These are phyloP conservation scores for Pontederia crassipes DNA, from an alignment of 176 grass and related monocot species.

Conservation along the genomic window DNA sequence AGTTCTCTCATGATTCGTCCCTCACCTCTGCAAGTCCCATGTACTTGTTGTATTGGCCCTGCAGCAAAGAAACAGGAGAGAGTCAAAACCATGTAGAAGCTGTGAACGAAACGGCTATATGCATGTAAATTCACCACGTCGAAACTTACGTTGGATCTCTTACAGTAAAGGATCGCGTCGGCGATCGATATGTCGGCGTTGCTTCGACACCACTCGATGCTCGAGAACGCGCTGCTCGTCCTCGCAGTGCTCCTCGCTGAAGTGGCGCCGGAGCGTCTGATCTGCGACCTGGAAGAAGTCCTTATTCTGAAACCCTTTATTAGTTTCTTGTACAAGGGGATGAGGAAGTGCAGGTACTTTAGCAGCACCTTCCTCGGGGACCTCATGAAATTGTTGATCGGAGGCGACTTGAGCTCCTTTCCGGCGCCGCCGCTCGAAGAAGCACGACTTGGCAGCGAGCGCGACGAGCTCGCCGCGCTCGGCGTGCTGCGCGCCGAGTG, in stretches of 20 bases:
- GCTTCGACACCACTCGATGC: slow-evolving; percentile 57
- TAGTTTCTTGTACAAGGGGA: slow-evolving; percentile 65
- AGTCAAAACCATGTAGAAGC: too few species aligned
- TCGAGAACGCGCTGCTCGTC: slow-evolving; percentile 4
- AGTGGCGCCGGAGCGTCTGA: background rate
- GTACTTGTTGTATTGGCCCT: too few species aligned
- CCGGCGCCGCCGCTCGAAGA: background rate
- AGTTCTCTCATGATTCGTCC: too few species aligned
- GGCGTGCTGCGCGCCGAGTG: slow-evolving; percentile 76
- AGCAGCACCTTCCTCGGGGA: slow-evolving; percentile 57
- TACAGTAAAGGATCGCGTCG: slow-evolving; percentile 94
- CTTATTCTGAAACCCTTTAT: slow-evolving; percentile 24
- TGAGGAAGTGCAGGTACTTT: slow-evolving; percentile 65
- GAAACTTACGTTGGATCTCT: slow-evolving; percentile 57
- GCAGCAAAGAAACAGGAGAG: too few species aligned
- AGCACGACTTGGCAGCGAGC: background rate
- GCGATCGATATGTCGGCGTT: slow-evolving; percentile 69
- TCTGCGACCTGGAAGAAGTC: slow-evolving; percentile 8
- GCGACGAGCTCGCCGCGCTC: slow-evolving; percentile 1
- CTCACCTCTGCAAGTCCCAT: too few species aligned
- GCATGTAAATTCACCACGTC: too few species aligned
- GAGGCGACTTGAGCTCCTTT: background rate
- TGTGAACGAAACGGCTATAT: too few species aligned
- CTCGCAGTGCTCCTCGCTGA: background rate
- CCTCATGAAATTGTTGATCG: slow-evolving; percentile 8